Base-by-base conservation (phyloP, 352 stramenopile genomes). In the Pythium phragmitis region DNA sequence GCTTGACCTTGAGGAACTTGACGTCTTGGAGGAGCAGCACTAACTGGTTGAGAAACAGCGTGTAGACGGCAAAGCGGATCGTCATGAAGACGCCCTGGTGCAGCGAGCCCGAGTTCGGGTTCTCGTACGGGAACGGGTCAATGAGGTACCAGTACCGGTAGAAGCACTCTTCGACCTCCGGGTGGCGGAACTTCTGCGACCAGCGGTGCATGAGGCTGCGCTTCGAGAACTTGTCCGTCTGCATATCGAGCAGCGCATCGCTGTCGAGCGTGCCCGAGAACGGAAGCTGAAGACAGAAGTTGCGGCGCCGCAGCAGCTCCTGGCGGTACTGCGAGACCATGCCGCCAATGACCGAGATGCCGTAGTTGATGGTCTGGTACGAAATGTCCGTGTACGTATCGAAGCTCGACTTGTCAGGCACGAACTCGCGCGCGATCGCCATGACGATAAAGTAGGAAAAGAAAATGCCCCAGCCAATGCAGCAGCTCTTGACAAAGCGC, bases 141-240 rank as follows among this genome's bases (percentile, higher is more conserved):
- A 93, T 93, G n/a, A 93, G 72, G 69, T 93, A 93, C 84, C 84
- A 93, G 65, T 90, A 87, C 8, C 77, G 72, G 70, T 89, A 93
- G 67, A 93, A 93, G 54, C 73, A 85, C 59, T 93, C 84, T 54
- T 93, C 84, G 43, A 93, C 79, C 41, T 84, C 76, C 0, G 77
- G 76, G 69, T 93, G 73, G 53, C 77, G 78, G 63, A 93, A 93
- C 47, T 84, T 83, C 37, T 85, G 78, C 39, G 79, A 89, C 72
- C 73, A 89, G 21, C 55, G 47, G 57, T 90, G 76, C 79, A 90
- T 83, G 21, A 93, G 76, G 33, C 65, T 67, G 46, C 75, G 75
- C 65, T 88, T 87, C n/a, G 68, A 80, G 70, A 91, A 93, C 63
- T 88, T 89, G 45, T 91, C 73, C 36, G 73, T 82, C 53, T 81